Evolutionary conservation across 495 filamentous ascomycete species (phyloP).

Genomic region (Gamarada debralockiae): DNA sequence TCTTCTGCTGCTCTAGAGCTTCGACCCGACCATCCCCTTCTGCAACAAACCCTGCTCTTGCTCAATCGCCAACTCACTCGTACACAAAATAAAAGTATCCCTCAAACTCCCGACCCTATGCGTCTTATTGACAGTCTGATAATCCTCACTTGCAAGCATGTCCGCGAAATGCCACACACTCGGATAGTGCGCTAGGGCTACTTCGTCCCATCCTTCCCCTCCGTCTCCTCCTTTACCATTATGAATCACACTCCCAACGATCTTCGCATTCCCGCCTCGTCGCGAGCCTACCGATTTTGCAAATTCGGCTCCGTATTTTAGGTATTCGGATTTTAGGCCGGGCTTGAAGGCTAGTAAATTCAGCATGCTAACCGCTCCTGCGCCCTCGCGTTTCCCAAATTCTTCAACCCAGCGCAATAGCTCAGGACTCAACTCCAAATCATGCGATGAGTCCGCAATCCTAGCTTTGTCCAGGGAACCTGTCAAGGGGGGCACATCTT

Average conservation of each 20-base stretch:
- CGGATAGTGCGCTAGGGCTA: slow-evolving; percentile 65
- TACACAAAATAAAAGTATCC: slow-evolving; percentile 63
- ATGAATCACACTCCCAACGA: slow-evolving; percentile 55
- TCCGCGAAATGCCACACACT: slow-evolving; percentile 58
- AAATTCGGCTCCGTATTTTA: slow-evolving; percentile 55
- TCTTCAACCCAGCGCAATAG: slow-evolving; percentile 45
- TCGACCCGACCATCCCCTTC: not conserved
- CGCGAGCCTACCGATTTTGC: slow-evolving; percentile 43
- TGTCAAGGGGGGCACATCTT: slow-evolving; percentile 34
- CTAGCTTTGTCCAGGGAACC: slow-evolving; percentile 27
- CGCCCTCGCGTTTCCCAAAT: slow-evolving; percentile 26
- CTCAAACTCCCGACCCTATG: slow-evolving; percentile 50
- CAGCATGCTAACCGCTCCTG: slow-evolving; percentile 60
- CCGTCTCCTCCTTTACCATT: not conserved
- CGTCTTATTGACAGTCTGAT: slow-evolving; percentile 58
- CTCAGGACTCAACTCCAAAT: slow-evolving; percentile 50
- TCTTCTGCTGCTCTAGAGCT: not conserved
- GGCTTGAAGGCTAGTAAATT: slow-evolving; percentile 61
- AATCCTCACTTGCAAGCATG: slow-evolving; percentile 60
- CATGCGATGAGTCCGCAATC: slow-evolving; percentile 39
- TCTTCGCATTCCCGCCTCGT: slow-evolving; percentile 56
- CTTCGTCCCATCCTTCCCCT: slow-evolving; percentile 37
- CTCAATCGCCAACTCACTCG: slow-evolving; percentile 49
- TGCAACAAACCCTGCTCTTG: slow-evolving; percentile 10
- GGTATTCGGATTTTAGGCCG: slow-evolving; percentile 48